Conservation (phyloP, 1,284 basidiomycete species). For the Cryptococcus deneoformans region DNA sequence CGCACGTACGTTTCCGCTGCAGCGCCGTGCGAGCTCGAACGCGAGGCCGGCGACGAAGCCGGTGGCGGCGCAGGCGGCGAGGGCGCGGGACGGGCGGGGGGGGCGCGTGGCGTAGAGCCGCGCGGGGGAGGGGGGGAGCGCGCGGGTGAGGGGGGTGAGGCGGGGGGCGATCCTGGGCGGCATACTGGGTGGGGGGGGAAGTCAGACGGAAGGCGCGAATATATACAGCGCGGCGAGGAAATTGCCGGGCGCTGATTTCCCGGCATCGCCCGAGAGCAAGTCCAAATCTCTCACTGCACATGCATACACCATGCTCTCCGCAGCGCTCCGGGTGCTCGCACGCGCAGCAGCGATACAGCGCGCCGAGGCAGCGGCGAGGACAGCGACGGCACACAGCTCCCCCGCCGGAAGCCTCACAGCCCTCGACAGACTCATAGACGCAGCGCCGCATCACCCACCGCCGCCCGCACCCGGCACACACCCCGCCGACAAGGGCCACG, state of each 20-base stretch:
- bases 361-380: conserved; percentile 26
- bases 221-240: too few species aligned
- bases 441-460: conserved; percentile 8
- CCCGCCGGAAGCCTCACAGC: background rate
- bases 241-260: too few species aligned
- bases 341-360: conserved; percentile 42
- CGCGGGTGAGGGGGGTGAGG: too few species aligned
- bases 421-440: conserved; percentile 4
- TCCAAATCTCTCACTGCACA: too few species aligned
- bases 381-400: background rate
- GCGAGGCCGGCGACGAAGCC: conserved; percentile 22
- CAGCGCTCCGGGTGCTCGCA: conserved; percentile 39
- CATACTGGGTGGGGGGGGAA: too few species aligned
- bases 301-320: conserved; percentile 20
- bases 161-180: too few species aligned
- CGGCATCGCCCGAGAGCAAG: too few species aligned
- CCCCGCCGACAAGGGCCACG: conserved; percentile 7
- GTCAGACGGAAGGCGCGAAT: too few species aligned
- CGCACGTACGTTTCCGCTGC: conserved; percentile 3
- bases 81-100: background rate
- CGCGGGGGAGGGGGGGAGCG: too few species aligned
- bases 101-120: too few species aligned
- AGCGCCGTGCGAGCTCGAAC: conserved; percentile 8
- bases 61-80: conserved; percentile 1
- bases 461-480: conserved; percentile 11